Evolutionary conservation across 805 yeast genomes (phyloP).

Genomic region (Ogataea pilisensis): DNA sequence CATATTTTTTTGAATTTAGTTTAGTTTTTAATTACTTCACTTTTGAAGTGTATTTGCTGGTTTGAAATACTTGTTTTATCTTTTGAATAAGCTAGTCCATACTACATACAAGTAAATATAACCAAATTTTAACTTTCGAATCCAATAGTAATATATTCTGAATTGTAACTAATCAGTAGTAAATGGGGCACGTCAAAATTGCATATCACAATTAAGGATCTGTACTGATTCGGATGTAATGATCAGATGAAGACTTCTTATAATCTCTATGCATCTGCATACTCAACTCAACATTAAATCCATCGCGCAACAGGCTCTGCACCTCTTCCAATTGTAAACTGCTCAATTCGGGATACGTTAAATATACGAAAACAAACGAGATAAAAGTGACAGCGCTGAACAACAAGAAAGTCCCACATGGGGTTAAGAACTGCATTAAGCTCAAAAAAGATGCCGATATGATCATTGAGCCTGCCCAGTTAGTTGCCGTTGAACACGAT

Average conservation of each 20-base stretch:
- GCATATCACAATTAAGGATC: no score
- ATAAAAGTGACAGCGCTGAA: slow-evolving; percentile 43
- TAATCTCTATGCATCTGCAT: slow-evolving; percentile 22
- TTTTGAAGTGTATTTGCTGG: no score
- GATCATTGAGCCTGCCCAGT: slow-evolving; percentile 52
- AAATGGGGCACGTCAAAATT: no score
- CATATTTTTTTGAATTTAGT: no score
- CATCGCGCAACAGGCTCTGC: slow-evolving; percentile 39
- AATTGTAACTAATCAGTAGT: no score
- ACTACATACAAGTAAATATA: no score
- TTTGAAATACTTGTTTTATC: no score
- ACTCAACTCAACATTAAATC: slow-evolving; percentile 45
- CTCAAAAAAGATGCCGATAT: slow-evolving; percentile 74
- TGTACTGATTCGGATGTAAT: neutral
- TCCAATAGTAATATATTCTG: neutral
- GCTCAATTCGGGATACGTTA: slow-evolving; percentile 47
- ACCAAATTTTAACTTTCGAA: no score
- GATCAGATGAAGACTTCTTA: neutral
- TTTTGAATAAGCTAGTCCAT: no score
- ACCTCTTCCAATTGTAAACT: slow-evolving; percentile 53
- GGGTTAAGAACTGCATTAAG: slow-evolving; percentile 89
- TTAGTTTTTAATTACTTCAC: no score
- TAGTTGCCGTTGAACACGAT: slow-evolving; percentile 30
- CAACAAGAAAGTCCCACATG: slow-evolving; percentile 79
- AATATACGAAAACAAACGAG: slow-evolving; percentile 42